A percentile compares a stretch with the other conserved stretches of the same genome.
phyloP scores from a whole-genome alignment of 176 grass and related monocot genomes.

The Alopecurus myosuroides region DNA sequence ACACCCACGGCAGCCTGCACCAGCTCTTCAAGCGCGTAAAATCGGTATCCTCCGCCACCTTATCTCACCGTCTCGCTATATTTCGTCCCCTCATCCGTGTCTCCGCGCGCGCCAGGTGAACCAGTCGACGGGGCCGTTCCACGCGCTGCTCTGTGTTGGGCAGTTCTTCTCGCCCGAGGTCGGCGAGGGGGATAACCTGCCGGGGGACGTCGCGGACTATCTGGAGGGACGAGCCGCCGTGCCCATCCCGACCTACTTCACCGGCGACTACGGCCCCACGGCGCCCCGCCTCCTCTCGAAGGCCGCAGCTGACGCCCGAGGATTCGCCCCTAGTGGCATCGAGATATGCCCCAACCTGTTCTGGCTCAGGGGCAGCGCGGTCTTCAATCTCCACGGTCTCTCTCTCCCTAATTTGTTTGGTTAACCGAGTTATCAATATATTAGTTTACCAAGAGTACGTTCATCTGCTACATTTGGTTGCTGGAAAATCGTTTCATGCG shows the following conservation, averaged over 20 bases:
- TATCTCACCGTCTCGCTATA: background rate
- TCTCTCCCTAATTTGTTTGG: background rate
- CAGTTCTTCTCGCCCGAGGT: constrained; percentile 72
- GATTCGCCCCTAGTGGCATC: constrained; percentile 59
- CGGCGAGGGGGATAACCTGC: constrained; percentile 2
- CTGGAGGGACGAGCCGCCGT: constrained; percentile 66
- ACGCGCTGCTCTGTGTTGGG: constrained; percentile 78
- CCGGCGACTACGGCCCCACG: constrained; percentile 64
- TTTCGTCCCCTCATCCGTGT: background rate
- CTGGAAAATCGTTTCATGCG: background rate
- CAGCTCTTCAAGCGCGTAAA: constrained; percentile 91
- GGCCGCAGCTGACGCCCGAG: constrained; percentile 28
- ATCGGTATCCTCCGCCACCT: constrained; percentile 23
- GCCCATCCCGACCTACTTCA: constrained; percentile 94
- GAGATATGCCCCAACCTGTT: constrained; percentile 82
- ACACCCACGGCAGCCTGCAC: constrained; percentile 58
- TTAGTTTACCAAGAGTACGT: background rate
- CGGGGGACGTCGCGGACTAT: constrained; percentile 59
- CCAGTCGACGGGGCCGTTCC: constrained; percentile 84
- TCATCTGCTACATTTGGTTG: background rate
- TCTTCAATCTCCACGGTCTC: constrained; percentile 70
- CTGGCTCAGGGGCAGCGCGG: constrained; percentile 85
- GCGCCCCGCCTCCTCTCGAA: constrained; percentile 55
- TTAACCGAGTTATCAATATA: background rate
- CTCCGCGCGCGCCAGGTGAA: constrained; percentile 43